Evolutionary conservation across 2,329 filamentous ascomycete genomes (phyloP).

Genomic region (Neofusicoccum kwambonambiense): DNA sequence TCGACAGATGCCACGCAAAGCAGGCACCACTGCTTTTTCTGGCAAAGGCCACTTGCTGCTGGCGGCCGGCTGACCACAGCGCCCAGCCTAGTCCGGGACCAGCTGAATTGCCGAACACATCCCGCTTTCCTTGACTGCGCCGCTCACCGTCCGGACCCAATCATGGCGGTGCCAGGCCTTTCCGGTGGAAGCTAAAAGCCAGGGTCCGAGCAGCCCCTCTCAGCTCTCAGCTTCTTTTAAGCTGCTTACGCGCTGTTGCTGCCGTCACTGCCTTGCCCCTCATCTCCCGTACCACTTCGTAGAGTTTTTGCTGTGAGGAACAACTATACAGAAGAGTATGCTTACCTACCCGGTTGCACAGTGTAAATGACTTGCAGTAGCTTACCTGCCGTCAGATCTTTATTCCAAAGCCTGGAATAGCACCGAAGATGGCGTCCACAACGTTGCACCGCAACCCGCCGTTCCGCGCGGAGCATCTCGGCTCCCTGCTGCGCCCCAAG

Average conservation of each 20-base stretch:
- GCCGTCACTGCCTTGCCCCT: not conserved
- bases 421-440: not conserved
- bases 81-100: not conserved
- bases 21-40: not conserved
- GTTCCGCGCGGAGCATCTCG: constrained; percentile 70
- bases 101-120: not conserved
- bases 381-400: not conserved
- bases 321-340: too few species aligned
- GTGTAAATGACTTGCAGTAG: not conserved
- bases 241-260: not conserved
- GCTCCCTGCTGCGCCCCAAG: constrained; percentile 65
- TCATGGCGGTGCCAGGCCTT: not conserved
- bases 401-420: not conserved
- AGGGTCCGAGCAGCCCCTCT: constrained; percentile 8
- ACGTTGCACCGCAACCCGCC: constrained; percentile 48
- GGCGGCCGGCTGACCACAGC: not conserved
- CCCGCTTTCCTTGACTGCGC: not conserved
- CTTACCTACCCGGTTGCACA: not conserved
- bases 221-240: not conserved
- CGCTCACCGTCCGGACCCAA: not conserved
- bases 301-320: not conserved
- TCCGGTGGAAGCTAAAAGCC: not conserved
- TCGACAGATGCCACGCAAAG: not conserved
- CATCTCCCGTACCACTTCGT: not conserved
- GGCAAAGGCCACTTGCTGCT: not conserved